phyloP scores from a whole-genome alignment of 495 filamentous ascomycete genomes.

The Aspergillus leporis region DNA sequence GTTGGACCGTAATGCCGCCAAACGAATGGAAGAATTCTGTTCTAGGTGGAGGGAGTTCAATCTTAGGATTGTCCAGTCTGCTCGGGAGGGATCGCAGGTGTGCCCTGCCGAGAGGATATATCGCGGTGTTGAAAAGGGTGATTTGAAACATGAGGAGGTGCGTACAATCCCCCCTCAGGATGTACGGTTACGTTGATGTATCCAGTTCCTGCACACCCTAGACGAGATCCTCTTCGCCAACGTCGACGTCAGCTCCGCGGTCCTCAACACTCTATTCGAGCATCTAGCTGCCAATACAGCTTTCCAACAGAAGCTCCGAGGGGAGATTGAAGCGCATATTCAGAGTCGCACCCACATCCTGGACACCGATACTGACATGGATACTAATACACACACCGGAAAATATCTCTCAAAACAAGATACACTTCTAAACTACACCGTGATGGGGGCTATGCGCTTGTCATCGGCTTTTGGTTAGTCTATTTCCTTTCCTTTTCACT shows the following conservation, averaged over 20 bases:
- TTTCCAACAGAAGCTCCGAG: not conserved
- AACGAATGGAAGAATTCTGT: not conserved
- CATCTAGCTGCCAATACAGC: not conserved
- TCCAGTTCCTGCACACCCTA: not conserved
- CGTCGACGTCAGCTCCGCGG: not conserved
- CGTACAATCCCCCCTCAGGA: not conserved
- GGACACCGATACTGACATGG: too few relatives aligned
- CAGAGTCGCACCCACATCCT: too few relatives aligned
- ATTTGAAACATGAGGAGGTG: not conserved
- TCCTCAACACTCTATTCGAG: not conserved
- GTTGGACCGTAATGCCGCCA: not conserved
- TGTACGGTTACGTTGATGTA: not conserved
- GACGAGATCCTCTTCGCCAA: not conserved
- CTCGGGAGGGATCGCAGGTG: not conserved
- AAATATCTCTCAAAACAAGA: not conserved
- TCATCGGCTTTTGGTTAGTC: not conserved
- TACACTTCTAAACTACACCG: not conserved
- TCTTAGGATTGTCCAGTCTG: not conserved
- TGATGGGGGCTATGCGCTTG: not conserved
- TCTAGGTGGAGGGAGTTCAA: not conserved
- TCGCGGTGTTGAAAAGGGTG: not conserved
- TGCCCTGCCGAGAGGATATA: not conserved
- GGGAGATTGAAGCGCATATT: too few relatives aligned
- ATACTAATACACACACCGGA: too few relatives aligned
- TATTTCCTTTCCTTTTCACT: too few relatives aligned